Base-by-base conservation (phyloP, 2,329 filamentous ascomycete genomes). In the Fusarium guadeloupense region DNA sequence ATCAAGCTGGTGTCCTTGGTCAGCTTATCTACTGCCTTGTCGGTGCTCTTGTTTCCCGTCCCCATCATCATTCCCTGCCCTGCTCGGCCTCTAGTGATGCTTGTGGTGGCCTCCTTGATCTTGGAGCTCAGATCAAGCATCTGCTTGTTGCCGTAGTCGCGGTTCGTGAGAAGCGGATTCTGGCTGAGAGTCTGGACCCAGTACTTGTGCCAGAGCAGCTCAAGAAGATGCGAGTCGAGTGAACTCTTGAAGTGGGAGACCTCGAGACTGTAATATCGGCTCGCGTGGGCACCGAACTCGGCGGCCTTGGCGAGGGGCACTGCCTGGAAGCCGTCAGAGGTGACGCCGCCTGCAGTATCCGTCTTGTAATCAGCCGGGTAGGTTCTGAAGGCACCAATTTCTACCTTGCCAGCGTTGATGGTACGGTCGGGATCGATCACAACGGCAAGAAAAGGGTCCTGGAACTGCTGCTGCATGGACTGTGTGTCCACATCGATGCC, bases 151-250 rank as follows among this genome's bases (percentile, higher is more conserved):
- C 89, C 90, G 73, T 93, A 99, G 68, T 97, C 94, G 62, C 93
- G 90, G 72, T 97, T 98, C 51, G 92, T 93, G 69, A 96, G 89
- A 5, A 97, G 84, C 19, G 94, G 93, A 68, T 88, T 95, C 69
- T 96, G 92, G 26, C 92, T 96, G 17, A 99, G 85, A 6, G 95
- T 99, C 72, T 96, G 91, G 28, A 97, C 93, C 95, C 93, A 97
- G 81, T 99, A 99, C 77, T 98, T 98, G 81, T 97, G 97, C 95
- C 95, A 98, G 25, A 99, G 82, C 45, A 92, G 84, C 71, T 96
- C 92, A 6, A 99, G 82, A 20, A 99, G 83, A 69, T 93, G 90
- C 3, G 88, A 85, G 77, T 99, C 95, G 23, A 99, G 88, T 0
- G 90, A 90, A 62, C 91, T 95, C 80, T 98, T 98, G 84, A 92